Evolutionary conservation across 805 yeast species (phyloP), one percentile per base, ranked within the genome.

Genomic region (Candida dajiaensis): DNA sequence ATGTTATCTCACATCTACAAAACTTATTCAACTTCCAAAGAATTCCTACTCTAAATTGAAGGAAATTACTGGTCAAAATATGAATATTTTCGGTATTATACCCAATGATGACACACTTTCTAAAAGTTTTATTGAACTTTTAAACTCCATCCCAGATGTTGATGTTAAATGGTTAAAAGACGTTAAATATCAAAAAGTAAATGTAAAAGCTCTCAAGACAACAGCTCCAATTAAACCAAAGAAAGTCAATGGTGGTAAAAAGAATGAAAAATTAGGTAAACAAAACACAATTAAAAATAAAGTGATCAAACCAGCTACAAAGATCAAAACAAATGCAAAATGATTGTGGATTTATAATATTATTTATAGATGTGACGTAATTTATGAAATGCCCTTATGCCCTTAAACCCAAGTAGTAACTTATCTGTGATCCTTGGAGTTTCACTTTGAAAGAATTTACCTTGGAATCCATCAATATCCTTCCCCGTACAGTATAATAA

Each of bases 1-100:
- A 33, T 62, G 78, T 22, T 73, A 64, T 45, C 67, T 78, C 22
- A 72, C 85, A 0, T 68, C 66, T 0, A 36, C 48, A 3, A 81
- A 78, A 49, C 63, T 84, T 39, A 70, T 84, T 2, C 84, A 80
- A 50, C 65, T 85, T 22, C 89, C 89, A 2, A 70, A 67, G 46
- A 77, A 69, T 0, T 37, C 59, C 2, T 25, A 49, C 23, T 38
- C 45, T 3, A 50, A 53, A 44, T 49, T 77, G 2, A 67, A 74
- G 37, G 48, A 53, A 22, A 57, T 53, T 4, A 49, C 70, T 20
- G 62, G 65, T 9, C 55, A 50, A 8, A 63, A 62, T 10, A 29
- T 72, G 3, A 75, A 74, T 1, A 47, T 76, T 0, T 45, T 65
- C 2, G 67, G 60, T 0, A 7, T 33, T 5, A 33, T 33, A 16